Conservation (phyloP, 2,329 filamentous ascomycete genomes). For the Epicoccum nigrum region DNA sequence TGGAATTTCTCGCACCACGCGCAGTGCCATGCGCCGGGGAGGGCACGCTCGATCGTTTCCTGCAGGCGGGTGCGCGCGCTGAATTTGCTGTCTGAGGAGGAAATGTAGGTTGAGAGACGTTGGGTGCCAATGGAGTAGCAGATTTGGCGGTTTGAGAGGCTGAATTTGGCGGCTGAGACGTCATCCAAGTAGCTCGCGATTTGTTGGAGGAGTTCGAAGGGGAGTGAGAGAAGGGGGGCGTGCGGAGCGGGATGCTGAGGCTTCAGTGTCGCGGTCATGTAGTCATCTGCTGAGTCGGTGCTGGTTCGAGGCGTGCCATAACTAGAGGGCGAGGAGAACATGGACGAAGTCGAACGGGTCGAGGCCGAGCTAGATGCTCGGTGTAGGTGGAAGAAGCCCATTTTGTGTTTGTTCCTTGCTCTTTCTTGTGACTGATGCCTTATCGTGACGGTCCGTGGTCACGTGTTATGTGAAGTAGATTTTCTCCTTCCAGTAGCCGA, state of each 20-base stretch:
- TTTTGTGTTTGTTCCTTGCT: not conserved
- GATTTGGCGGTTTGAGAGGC: slow-evolving; percentile 33
- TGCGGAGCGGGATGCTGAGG: slow-evolving; percentile 1
- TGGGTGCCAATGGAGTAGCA: slow-evolving; percentile 39
- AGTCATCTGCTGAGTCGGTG: slow-evolving; percentile 4
- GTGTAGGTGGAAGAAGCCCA: slow-evolving; percentile 16
- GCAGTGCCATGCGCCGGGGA: slow-evolving; percentile 43
- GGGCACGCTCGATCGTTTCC: slow-evolving; percentile 39
- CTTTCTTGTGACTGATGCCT: not conserved
- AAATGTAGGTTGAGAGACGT: slow-evolving; percentile 25
- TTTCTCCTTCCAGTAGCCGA: too few species aligned
- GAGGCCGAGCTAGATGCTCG: slow-evolving; percentile 4
- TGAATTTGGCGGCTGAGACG: slow-evolving; percentile 33
- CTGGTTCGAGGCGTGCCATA: slow-evolving; percentile 9
- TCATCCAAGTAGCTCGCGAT: slow-evolving; percentile 34
- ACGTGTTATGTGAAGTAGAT: too few species aligned
- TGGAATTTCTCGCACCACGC: slow-evolving; percentile 45
- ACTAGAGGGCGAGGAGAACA: not conserved
- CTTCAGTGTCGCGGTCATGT: slow-evolving; percentile 18
- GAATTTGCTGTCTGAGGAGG: slow-evolving; percentile 20
- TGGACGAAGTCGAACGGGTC: slow-evolving; percentile 3
- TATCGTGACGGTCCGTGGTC: not conserved
- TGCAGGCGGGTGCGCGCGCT: slow-evolving; percentile 32
- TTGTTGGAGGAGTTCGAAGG: slow-evolving; percentile 40
- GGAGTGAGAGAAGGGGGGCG: slow-evolving; percentile 31